Conservation (phyloP, 257 asterid genomes). For the Penstemon davidsonii region DNA sequence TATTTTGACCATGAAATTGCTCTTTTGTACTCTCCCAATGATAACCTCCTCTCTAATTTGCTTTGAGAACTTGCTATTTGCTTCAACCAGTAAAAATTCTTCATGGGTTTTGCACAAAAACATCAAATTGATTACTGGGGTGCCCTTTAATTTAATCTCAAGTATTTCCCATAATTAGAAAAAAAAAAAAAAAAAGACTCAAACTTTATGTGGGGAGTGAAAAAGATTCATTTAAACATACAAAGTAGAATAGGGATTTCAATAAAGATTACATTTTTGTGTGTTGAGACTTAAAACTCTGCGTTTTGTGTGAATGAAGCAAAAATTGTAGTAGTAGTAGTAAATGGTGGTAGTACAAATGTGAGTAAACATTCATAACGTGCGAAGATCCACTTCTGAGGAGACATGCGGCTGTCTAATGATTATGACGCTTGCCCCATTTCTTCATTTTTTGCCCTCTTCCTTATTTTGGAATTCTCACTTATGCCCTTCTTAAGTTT, state of each 20-base stretch:
- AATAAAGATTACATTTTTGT: neutral
- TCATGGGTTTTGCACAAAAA: slow-evolving; percentile 47
- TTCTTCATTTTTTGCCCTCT: slow-evolving; percentile 30
- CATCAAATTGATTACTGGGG: slow-evolving; percentile 28
- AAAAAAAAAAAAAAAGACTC: slow-evolving; percentile 16
- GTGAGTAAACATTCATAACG: slow-evolving; percentile 65
- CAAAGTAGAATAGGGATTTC: too few relatives aligned
- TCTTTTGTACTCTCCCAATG: slow-evolving; percentile 85
- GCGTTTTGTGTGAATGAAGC: slow-evolving; percentile 28
- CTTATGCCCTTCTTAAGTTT: slow-evolving; percentile 9
- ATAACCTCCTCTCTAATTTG: slow-evolving; percentile 85
- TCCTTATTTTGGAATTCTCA: neutral
- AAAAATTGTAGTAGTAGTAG: neutral
- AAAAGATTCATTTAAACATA: too few relatives aligned
- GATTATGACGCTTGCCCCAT: slow-evolving; percentile 42
- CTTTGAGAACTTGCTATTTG: slow-evolving; percentile 66
- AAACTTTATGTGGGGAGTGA: slow-evolving; percentile 19
- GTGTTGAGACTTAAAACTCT: slow-evolving; percentile 16
- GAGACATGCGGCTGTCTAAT: slow-evolving; percentile 66
- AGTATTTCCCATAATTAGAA: neutral
- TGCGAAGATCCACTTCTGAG: slow-evolving; percentile 89
- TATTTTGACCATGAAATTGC: slow-evolving; percentile 97
- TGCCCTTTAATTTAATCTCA: neutral
- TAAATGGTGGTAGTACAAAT: slow-evolving; percentile 19
- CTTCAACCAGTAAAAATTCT: slow-evolving; percentile 77